Evolutionary conservation across 2,329 filamentous ascomycete genomes (phyloP), one percentile per base, ranked within the genome.

Genomic region (Fusarium sp.): DNA sequence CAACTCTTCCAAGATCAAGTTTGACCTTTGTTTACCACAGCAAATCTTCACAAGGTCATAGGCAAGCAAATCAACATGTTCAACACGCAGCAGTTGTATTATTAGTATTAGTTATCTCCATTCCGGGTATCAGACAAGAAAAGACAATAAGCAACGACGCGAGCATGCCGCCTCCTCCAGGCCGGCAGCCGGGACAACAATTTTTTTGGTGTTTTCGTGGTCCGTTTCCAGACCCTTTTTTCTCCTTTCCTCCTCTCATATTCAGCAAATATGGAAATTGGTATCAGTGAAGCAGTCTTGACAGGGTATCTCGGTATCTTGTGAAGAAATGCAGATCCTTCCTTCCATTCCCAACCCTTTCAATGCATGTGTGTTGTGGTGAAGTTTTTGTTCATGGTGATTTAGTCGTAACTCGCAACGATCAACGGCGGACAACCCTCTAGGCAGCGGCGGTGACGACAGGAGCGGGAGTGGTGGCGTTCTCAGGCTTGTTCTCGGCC

Each of bases 241-340:
- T 68, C 75, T 74, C 69, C 68, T 71, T 58, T 72, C 64, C 47
- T 62, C 71, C 67, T 63, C 68, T 70, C 64, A 69, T 69, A 71
- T 75, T 73, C 68, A 74, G 71, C 52, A 73, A 74, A 75, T 80
- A 80, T 81, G 75, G 75, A 83, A 82, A 82, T 76, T 83, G 82
- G 82, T 84, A 83, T 83, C 82, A 83, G 79, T 80, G 80, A 84
- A 83, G 83, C 85, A 86, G 84, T 86, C 84, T 87, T 82, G 84
- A 86, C 84, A 85, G 86, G 86, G 86, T 88, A 87, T 88, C 86
- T 87, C 84, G 85, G 83, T 84, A 84, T 84, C 83, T 84, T 83
- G 81, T 80, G 81, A 83, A 82, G 80, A 88, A 88, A 89, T 88
- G 86, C 87, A 88, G 84, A 87, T 85, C 85, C 80, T 78, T 84